Percentiles rank a stretch among this genome's conserved stretches.
Evolutionary conservation across 176 grass and related monocot species (phyloP).

Genomic region (Cymbopogon citratus): DNA sequence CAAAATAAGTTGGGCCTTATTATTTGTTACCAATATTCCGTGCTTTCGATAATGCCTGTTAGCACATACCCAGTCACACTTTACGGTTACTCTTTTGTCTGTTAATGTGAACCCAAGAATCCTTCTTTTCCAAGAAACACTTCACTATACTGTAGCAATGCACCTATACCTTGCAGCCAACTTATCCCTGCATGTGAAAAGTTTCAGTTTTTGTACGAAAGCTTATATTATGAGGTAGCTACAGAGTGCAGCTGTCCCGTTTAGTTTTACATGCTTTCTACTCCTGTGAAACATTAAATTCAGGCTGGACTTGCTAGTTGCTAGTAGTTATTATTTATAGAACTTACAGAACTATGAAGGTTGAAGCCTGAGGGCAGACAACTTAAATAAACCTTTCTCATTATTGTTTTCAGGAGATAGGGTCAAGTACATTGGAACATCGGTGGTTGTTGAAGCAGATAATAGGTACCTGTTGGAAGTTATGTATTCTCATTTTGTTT

Average conservation of each 20-base stretch:
- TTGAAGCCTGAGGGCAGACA: neutral
- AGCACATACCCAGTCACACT: neutral
- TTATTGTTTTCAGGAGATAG: constrained; percentile 68
- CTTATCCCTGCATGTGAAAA: neutral
- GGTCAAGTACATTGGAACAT: constrained; percentile 72
- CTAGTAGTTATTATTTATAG: neutral
- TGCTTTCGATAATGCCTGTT: neutral
- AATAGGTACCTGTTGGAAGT: constrained; percentile 43
- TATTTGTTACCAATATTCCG: neutral
- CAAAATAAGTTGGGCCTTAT: neutral
- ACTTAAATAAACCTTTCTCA: constrained; percentile 24
- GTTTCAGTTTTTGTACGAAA: neutral
- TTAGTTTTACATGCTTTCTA: constrained; percentile 24
- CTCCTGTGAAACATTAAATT: constrained; percentile 26
- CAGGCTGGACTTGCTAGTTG: neutral
- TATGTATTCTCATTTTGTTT: constrained; percentile 15
- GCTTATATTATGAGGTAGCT: neutral
- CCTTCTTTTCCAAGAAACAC: neutral
- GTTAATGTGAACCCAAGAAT: constrained; percentile 11
- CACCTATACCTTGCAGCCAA: neutral
- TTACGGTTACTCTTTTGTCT: neutral
- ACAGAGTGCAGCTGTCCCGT: neutral
- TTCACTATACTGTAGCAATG: neutral
- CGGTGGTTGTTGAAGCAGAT: constrained; percentile 53
- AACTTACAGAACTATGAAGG: constrained; percentile 1